A percentile compares a stretch with the other conserved stretches of the same genome.
These are phyloP conservation scores for bread wheat (Triticum aestivum) DNA, from an alignment of 176 grass and related monocot genomes.

Conservation along the genomic window IWGSC_CS_RefSeq_v2.1 NC_057798.1:318431783-318432282, in stretches of 20 bases:
- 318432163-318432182: slow-evolving; percentile 87
- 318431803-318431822: background rate
- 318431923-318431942: background rate
- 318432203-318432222: slow-evolving; percentile 97
- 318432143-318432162: slow-evolving; percentile 97
- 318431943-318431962: background rate
- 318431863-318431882: background rate
- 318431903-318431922: background rate
- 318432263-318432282: background rate
- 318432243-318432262: background rate
- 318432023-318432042: background rate
- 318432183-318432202: slow-evolving; percentile 99
- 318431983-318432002: background rate
- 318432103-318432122: slow-evolving; percentile 94
- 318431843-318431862: background rate
- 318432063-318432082: slow-evolving; percentile 60
- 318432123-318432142: slow-evolving; percentile 99
- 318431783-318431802: slow-evolving; percentile 3
- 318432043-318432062: background rate
- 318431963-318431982: background rate
- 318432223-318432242: slow-evolving; percentile 98
- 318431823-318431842: background rate
- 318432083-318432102: slow-evolving; percentile 99
- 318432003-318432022: background rate
- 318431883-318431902: background rate